Evolutionary conservation across 1,284 basidiomycete species (phyloP).

Genomic region (Microbotryomycetes sp.): DNA sequence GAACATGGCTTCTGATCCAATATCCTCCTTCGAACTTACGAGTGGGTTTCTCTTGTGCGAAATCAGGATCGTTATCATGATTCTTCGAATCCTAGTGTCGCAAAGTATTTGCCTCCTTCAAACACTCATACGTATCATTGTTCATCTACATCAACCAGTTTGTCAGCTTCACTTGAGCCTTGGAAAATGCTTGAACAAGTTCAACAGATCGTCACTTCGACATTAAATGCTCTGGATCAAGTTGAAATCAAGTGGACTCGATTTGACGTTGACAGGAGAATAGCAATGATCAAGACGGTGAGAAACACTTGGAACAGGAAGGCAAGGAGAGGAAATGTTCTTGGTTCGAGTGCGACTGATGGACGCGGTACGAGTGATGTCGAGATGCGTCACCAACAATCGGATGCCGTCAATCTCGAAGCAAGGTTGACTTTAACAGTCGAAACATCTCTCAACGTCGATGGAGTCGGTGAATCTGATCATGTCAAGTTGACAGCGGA

Average conservation of each 20-base stretch:
- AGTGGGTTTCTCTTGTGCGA: too few species aligned
- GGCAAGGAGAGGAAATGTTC: constrained; percentile 48
- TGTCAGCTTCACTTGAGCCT: constrained; percentile 24
- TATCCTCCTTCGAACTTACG: too few species aligned
- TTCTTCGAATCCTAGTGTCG: constrained; percentile 49
- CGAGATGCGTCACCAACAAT: not conserved
- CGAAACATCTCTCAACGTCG: too few species aligned
- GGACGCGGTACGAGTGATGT: not conserved
- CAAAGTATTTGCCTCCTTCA: constrained; percentile 52
- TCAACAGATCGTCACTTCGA: constrained; percentile 14
- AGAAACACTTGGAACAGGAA: constrained; percentile 68
- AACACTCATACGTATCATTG: constrained; percentile 32
- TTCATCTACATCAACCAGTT: constrained; percentile 44
- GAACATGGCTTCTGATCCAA: too few species aligned
- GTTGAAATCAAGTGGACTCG: not conserved
- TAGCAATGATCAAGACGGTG: constrained; percentile 46
- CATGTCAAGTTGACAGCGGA: constrained; percentile 3
- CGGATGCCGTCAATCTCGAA: not conserved
- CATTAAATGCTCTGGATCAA: not conserved
- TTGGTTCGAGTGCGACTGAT: not conserved
- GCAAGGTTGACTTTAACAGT: not conserved
- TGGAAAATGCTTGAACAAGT: constrained; percentile 2
- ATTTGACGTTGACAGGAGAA: constrained; percentile 30
- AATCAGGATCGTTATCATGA: not conserved
- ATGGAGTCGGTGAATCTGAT: not conserved